Base-by-base conservation (phyloP, 257 asterid species). In the Schizonepeta tenuifolia region DNA sequence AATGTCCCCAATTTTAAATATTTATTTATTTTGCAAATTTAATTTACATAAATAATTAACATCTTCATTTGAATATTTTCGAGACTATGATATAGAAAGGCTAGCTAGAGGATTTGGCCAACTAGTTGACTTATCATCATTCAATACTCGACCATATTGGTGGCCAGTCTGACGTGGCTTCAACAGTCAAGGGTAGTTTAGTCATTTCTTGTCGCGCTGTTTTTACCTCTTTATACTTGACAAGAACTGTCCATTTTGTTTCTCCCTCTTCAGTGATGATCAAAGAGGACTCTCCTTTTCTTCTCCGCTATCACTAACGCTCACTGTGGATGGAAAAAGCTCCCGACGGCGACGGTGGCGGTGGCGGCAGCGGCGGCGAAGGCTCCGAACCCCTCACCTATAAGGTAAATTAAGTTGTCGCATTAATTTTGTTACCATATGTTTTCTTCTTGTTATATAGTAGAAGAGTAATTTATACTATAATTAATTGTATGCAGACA, bases 331-430 rank as follows among this genome's bases (percentile, higher is more conserved):
- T 88, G 95, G 95, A 80, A 59, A 79, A 73, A 43, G 67, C 51
- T 68, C 74, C 68, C 17, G 82, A 31, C 0, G 80, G 85, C 65
- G 65, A 31, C 11, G 65, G n/a, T n/a, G n/a, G n/a, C n/a, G n/a
- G 44, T 2, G 80, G 82, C 31, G 67, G 46, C 4, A 53, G 69
- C 3, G 77, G 84, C 14, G 81, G 31, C 62, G 83, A 84, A 2
- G 15, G 9, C 62, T 20, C 79, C 13, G 87, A 86, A 71, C 83
- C 85, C 76, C 90, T 83, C 78, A 67, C 75, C 36, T 84, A 83
- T 79, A 76, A 78, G 80, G 92, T 83, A 76, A 43, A 24, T 24
- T 24, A 24, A 21, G 13, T 1, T 15, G 2, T 14, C 18, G 18
- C 47, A 31, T 31, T 41, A 2, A 41, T 41, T 46, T 14, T 46